A percentile compares a stretch with the other conserved stretches of the same genome.
phyloP scores from a whole-genome alignment of 2,329 filamentous ascomycete species.

The Pseudopyricularia javanii region DNA sequence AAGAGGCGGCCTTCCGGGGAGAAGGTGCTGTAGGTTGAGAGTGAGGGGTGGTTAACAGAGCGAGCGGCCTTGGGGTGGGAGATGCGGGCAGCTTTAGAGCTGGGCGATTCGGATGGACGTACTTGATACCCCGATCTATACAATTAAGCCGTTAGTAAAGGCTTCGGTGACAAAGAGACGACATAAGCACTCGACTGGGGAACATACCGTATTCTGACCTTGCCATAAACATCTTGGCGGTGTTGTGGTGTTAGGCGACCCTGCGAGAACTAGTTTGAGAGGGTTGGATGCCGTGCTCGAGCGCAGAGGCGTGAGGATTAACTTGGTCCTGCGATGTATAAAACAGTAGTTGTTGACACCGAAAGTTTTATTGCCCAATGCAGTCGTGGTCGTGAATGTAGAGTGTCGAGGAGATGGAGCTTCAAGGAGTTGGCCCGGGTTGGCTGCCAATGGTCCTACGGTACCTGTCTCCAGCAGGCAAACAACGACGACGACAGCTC shows the following conservation, averaged over 20 bases:
- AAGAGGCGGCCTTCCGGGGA: conserved; percentile 98
- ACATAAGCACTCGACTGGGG: not conserved
- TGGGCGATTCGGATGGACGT: conserved; percentile 21
- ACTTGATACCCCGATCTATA: conserved; percentile 97
- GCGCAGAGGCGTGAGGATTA: not conserved
- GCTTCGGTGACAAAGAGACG: not conserved
- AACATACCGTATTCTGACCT: conserved; percentile 90
- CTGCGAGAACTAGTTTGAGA: not conserved
- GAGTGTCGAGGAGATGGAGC: not conserved
- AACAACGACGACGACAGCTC: conserved; percentile 2
- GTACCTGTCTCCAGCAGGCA: not conserved
- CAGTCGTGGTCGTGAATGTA: not conserved
- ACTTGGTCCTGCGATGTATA: not conserved
- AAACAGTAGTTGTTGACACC: not conserved
- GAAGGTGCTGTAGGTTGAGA: conserved; percentile 61
- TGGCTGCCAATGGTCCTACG: not conserved
- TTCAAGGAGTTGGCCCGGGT: not conserved
- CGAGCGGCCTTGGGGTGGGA: conserved; percentile 5
- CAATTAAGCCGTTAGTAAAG: not conserved
- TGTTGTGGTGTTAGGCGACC: conserved; percentile 14
- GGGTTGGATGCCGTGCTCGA: not conserved
- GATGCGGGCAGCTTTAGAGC: not conserved
- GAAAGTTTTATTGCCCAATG: not conserved
- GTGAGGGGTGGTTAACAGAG: not conserved
- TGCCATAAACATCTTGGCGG: conserved; percentile 93